A percentile compares a stretch with the other conserved stretches of the same genome.
Evolutionary conservation across 108 stramenopile species (phyloP).

Genomic region (Skeletonema costatum): DNA sequence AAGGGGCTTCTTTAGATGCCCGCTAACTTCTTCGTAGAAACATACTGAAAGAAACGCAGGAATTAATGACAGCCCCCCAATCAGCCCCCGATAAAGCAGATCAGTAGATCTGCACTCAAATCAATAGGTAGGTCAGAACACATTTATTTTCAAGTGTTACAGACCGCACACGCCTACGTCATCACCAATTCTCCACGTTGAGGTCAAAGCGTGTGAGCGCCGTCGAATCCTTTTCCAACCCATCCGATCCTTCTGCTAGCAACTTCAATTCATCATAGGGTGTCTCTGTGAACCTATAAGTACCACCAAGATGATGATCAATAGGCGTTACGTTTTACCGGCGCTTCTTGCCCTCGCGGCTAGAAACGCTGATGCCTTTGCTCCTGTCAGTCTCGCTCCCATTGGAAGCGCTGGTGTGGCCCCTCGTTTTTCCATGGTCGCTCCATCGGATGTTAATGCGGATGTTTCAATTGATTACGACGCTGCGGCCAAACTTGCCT

Average conservation of each 20-base stretch:
- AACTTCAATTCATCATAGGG: neutral
- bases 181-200: neutral
- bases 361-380: conserved; percentile 49
- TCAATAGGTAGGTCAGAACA: too few relatives aligned
- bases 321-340: conserved; percentile 49
- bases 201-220: neutral
- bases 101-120: too few relatives aligned
- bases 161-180: too few relatives aligned
- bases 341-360: conserved; percentile 50
- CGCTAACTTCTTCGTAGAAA: too few relatives aligned
- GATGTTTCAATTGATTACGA: conserved; percentile 82
- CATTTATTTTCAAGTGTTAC: too few relatives aligned
- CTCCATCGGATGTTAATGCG: conserved; percentile 18
- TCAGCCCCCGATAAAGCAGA: too few relatives aligned
- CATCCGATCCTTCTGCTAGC: neutral
- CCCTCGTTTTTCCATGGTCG: conserved; percentile 34
- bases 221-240: neutral
- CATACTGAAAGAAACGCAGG: too few relatives aligned
- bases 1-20: too few relatives aligned
- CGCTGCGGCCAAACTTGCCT: conserved; percentile 83
- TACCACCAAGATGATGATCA: conserved; percentile 35
- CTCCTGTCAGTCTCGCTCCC: conserved; percentile 33
- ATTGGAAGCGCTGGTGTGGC: conserved; percentile 1
- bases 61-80: too few relatives aligned
- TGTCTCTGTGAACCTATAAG: neutral